Percentiles rank a stretch among this genome's conserved stretches.
These are phyloP conservation scores for Hemileccinum rubropunctum DNA, from an alignment of 768 basidiomycete species.

Conservation along the genomic window DNA sequence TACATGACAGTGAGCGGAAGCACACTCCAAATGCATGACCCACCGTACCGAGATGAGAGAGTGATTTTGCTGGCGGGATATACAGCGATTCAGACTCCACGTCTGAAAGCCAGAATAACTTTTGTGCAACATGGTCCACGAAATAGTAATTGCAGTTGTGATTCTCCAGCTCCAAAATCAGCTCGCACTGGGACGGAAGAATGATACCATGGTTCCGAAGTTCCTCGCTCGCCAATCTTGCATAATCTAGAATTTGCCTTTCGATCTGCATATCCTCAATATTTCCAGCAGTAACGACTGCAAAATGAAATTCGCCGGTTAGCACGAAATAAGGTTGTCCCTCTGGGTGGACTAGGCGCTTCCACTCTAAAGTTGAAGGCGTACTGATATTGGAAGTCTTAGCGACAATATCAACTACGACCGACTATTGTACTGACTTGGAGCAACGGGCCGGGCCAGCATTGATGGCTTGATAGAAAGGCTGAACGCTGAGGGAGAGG, in stretches of 20 bases:
- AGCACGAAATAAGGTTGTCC: conserved; percentile 50
- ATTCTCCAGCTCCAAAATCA: conserved; percentile 42
- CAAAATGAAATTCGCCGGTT: conserved; percentile 19
- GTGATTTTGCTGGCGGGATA: conserved; percentile 41
- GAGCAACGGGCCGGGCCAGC: neutral
- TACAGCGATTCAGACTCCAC: conserved; percentile 41
- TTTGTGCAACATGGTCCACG: conserved; percentile 42
- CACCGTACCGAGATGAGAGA: conserved; percentile 42
- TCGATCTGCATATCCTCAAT: conserved; percentile 38
- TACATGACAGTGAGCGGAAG: neutral
- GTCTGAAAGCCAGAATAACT: conserved; percentile 51
- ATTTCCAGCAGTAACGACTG: conserved; percentile 51
- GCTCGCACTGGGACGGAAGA: conserved; percentile 39
- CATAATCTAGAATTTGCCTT: conserved; percentile 37
- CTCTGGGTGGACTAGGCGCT: conserved; percentile 50
- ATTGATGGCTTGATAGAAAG: neutral
- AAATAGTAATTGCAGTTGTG: conserved; percentile 49
- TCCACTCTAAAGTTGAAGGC: conserved; percentile 34
- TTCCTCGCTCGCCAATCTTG: conserved; percentile 33
- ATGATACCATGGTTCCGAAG: conserved; percentile 29
- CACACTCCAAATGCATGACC: conserved; percentile 10
- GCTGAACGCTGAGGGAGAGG: neutral
- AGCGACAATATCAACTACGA: neutral
- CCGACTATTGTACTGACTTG: neutral
- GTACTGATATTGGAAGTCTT: neutral